phyloP scores from a whole-genome alignment of 208 protist genomes.

The Acanthamoeba lenticulata region DNA sequence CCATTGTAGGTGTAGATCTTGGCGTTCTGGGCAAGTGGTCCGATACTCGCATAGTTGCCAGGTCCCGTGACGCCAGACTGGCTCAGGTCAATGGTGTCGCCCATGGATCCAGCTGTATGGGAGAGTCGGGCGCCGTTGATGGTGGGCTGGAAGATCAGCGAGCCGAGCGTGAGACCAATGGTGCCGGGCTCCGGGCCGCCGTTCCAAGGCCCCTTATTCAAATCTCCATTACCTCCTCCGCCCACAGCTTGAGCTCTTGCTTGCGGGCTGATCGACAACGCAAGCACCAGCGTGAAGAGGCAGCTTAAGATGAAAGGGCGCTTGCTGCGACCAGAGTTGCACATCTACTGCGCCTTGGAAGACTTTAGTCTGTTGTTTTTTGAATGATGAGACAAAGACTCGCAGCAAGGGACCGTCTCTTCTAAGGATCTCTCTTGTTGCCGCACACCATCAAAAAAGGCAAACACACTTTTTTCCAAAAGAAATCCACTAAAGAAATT shows the following conservation, averaged over 20 bases:
- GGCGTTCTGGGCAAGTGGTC: neutral
- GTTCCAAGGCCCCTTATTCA: neutral
- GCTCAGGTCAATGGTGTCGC: neutral
- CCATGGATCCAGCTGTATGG: neutral
- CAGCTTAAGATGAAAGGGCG: neutral
- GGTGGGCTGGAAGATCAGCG: neutral
- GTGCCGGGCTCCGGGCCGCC: neutral
- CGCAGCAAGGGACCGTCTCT: too few species aligned
- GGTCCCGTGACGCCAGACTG: neutral
- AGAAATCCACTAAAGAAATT: too few species aligned
- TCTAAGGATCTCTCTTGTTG: too few species aligned
- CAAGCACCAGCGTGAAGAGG: too few species aligned
- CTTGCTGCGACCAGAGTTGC: too few species aligned
- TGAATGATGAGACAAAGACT: too few species aligned
- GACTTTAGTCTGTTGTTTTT: too few species aligned
- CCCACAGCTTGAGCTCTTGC: neutral
- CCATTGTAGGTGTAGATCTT: conserved; percentile 23
- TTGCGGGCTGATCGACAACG: too few species aligned
- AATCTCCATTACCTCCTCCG: neutral
- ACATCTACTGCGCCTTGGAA: too few species aligned
- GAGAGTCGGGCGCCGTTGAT: neutral
- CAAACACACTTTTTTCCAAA: too few species aligned
- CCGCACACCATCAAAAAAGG: too few species aligned
- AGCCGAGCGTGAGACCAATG: neutral
- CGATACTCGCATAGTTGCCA: neutral